These are phyloP conservation scores for Abelmoschus esculentus DNA, from an alignment of 345 rosid genomes.

Conservation along the genomic window DNA sequence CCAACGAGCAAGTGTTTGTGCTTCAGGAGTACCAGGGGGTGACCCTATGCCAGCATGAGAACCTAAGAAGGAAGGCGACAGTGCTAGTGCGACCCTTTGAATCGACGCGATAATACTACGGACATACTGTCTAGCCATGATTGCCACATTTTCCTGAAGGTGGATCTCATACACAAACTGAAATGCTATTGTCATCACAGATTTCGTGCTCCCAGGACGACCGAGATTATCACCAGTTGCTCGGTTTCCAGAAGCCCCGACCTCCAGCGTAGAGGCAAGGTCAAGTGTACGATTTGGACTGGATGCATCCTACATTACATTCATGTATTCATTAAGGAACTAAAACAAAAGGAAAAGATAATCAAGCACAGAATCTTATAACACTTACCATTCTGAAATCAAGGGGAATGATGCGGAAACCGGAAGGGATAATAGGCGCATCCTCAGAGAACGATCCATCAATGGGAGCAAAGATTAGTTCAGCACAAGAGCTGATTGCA, in stretches of 20 bases:
- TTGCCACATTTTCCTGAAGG: constrained; percentile 75
- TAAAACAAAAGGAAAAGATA: background rate
- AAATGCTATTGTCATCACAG: constrained; percentile 94
- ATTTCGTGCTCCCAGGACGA: constrained; percentile 47
- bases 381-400: constrained; percentile 59
- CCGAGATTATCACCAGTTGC: constrained; percentile 50
- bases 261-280: constrained; percentile 86
- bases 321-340: background rate
- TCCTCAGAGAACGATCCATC: constrained; percentile 97
- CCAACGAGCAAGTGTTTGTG: constrained; percentile 86
- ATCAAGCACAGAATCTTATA: background rate
- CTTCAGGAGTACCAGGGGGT: constrained; percentile 79
- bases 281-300: constrained; percentile 93
- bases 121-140: constrained; percentile 53
- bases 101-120: constrained; percentile 60
- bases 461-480: constrained; percentile 88
- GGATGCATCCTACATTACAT: constrained; percentile 50
- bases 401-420: constrained; percentile 90
- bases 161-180: constrained; percentile 83
- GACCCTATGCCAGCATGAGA: constrained; percentile 47
- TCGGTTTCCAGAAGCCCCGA: constrained; percentile 52
- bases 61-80: constrained; percentile 69
- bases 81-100: constrained; percentile 90
- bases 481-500: constrained; percentile 69
- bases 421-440: constrained; percentile 90